phyloP scores from a whole-genome alignment of 2,329 filamentous ascomycete genomes.

The Penicillium corylophilum region DNA sequence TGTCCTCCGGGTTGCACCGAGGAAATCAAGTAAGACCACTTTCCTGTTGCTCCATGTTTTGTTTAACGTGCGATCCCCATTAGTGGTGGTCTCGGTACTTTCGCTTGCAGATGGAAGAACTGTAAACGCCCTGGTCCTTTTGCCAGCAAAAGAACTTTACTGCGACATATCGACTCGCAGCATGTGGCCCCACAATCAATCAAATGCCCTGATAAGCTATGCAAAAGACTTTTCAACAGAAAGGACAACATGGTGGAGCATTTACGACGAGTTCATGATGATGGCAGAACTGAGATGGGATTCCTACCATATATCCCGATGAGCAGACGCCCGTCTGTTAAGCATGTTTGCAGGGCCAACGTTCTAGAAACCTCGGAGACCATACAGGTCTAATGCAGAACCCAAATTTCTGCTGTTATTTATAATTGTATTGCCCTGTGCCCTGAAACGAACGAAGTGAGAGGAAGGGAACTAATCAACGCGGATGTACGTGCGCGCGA shows the following conservation, averaged over 20 bases:
- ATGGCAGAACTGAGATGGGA: too few species aligned
- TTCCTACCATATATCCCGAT: too few species aligned
- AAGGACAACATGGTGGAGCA: conserved; percentile 1
- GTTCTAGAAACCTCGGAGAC: neutral
- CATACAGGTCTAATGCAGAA: neutral
- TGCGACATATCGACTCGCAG: neutral
- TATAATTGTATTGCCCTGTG: neutral
- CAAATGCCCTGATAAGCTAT: neutral
- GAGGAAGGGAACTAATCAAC: too few species aligned
- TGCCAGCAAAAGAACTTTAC: neutral
- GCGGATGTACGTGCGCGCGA: too few species aligned
- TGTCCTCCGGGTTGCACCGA: too few species aligned
- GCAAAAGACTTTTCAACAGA: neutral
- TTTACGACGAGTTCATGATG: neutral
- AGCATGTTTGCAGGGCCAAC: conserved; percentile 1
- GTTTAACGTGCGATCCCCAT: too few species aligned
- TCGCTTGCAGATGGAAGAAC: neutral
- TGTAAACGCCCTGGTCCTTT: neutral
- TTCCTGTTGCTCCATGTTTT: too few species aligned
- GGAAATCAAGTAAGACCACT: too few species aligned
- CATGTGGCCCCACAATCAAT: neutral
- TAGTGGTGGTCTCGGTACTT: too few species aligned
- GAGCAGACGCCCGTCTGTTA: neutral
- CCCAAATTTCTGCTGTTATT: neutral
- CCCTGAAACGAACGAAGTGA: too few species aligned